Percentiles rank a stretch among this genome's conserved stretches.
Evolutionary conservation across 768 basidiomycete species (phyloP).

Genomic region (Cubamyces lactineus): DNA sequence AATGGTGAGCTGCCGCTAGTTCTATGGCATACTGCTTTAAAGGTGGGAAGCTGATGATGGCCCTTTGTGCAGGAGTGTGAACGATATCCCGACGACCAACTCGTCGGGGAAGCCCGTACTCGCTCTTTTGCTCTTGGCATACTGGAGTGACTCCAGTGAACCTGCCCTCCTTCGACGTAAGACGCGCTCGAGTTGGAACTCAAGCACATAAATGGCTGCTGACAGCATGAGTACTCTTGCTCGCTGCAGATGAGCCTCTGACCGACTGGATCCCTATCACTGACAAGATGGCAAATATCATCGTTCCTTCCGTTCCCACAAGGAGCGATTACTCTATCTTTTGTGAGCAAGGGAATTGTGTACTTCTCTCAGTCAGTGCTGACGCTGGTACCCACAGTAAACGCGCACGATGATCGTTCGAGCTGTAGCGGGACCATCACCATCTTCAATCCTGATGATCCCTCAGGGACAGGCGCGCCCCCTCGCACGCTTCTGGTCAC

Average conservation of each 20-base stretch:
- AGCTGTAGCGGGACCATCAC: slow-evolving; percentile 20
- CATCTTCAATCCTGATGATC: slow-evolving; percentile 25
- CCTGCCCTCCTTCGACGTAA: slow-evolving; percentile 17
- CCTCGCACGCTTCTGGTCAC: slow-evolving; percentile 14
- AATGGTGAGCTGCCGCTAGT: slow-evolving; percentile 8
- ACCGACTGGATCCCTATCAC: slow-evolving; percentile 23
- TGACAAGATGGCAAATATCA: slow-evolving; percentile 21
- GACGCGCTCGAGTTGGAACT: neutral
- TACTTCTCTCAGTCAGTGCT: neutral
- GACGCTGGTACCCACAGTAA: neutral
- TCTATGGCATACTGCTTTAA: neutral
- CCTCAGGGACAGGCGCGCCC: slow-evolving; percentile 11
- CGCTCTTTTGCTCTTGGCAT: slow-evolving; percentile 12
- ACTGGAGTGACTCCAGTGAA: slow-evolving; percentile 5
- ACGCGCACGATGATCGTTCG: slow-evolving; percentile 15
- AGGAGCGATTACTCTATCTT: slow-evolving; percentile 19
- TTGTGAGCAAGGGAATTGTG: slow-evolving; percentile 10
- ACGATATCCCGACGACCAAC: slow-evolving; percentile 14
- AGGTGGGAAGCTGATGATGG: neutral
- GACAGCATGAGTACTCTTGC: neutral
- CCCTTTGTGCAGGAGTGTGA: slow-evolving; percentile 3
- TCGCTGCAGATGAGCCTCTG: slow-evolving; percentile 4
- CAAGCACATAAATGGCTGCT: too few relatives aligned
- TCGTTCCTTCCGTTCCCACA: slow-evolving; percentile 19
- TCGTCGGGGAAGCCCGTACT: slow-evolving; percentile 9